phyloP scores from a whole-genome alignment of 495 filamentous ascomycete genomes.

The Penicillium coffeae region DNA sequence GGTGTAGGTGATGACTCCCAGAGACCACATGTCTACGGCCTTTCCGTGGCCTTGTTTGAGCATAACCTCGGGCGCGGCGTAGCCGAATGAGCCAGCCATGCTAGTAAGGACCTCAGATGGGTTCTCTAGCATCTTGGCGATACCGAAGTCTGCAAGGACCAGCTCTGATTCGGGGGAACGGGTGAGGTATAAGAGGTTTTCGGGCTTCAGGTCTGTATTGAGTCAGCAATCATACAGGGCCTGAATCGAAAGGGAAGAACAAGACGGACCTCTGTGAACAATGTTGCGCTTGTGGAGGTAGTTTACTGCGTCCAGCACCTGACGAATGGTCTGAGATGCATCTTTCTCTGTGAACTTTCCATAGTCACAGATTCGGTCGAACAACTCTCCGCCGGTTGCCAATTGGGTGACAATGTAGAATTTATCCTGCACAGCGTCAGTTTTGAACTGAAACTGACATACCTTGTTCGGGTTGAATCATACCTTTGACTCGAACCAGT shows the following conservation, averaged over 20 bases:
- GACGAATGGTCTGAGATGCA: slow-evolving; percentile 90
- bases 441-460: neutral
- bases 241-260: neutral
- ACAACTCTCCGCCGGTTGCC: slow-evolving; percentile 93
- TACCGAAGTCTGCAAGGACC: slow-evolving; percentile 96
- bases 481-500: slow-evolving; percentile 96
- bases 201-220: slow-evolving; percentile 87
- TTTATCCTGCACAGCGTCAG: slow-evolving; percentile 68
- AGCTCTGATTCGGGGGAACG: slow-evolving; percentile 71
- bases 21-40: slow-evolving; percentile 99
- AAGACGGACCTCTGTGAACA: slow-evolving; percentile 78
- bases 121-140: slow-evolving; percentile 94
- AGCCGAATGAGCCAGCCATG: slow-evolving; percentile 98
- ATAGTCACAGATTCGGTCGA: slow-evolving; percentile 97
- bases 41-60: slow-evolving; percentile 96
- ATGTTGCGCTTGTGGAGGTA: slow-evolving; percentile 95
- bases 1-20: slow-evolving; percentile 98
- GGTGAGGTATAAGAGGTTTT: slow-evolving; percentile 94
- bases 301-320: slow-evolving; percentile 91
- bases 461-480: neutral
- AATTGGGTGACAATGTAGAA: slow-evolving; percentile 99
- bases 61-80: slow-evolving; percentile 98
- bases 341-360: slow-evolving; percentile 99
- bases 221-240: slow-evolving; percentile 1
- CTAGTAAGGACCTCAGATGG: slow-evolving; percentile 90